phyloP scores from a whole-genome alignment of 1,139 yeast species.

The Dujonia santamariae region DNA sequence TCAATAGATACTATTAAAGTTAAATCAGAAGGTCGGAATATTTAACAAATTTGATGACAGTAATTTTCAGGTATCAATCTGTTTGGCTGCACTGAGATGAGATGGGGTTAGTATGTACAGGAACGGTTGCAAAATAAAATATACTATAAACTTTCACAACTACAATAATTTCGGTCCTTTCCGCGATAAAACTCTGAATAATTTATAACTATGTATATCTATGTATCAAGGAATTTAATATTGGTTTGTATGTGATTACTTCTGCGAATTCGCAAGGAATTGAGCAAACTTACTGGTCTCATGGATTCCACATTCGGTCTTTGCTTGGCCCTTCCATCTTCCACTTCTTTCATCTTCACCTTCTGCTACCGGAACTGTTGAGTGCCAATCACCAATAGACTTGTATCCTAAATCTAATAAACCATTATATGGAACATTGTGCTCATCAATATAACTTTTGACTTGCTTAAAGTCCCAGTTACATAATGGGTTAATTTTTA shows the following conservation, averaged over 20 bases:
- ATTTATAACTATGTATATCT: too few species aligned
- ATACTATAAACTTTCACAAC: not conserved
- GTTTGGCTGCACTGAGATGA: conserved; percentile 1
- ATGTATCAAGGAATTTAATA: too few species aligned
- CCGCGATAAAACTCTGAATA: too few species aligned
- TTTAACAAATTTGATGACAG: too few species aligned
- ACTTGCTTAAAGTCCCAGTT: conserved; percentile 80
- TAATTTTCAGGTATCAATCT: too few species aligned
- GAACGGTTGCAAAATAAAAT: not conserved
- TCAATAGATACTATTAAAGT: too few species aligned
- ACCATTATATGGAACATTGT: conserved; percentile 82
- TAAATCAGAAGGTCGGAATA: too few species aligned
- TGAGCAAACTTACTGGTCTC: conserved; percentile 70
- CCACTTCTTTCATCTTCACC: conserved; percentile 97
- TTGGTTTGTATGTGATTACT: too few species aligned
- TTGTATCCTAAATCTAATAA: conserved; percentile 84
- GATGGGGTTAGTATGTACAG: not conserved
- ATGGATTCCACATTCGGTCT: conserved; percentile 97
- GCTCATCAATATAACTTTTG: conserved; percentile 59
- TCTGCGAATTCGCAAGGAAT: conserved; percentile 41
- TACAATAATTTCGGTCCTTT: too few species aligned
- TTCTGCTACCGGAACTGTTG: conserved; percentile 83
- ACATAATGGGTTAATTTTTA: conserved; percentile 88
- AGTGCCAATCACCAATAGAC: conserved; percentile 94
- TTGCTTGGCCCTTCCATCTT: conserved; percentile 90